These are phyloP conservation scores for Diaporthe ampelina DNA, from an alignment of 2,329 filamentous ascomycete species.

Conservation along the genomic window DNA sequence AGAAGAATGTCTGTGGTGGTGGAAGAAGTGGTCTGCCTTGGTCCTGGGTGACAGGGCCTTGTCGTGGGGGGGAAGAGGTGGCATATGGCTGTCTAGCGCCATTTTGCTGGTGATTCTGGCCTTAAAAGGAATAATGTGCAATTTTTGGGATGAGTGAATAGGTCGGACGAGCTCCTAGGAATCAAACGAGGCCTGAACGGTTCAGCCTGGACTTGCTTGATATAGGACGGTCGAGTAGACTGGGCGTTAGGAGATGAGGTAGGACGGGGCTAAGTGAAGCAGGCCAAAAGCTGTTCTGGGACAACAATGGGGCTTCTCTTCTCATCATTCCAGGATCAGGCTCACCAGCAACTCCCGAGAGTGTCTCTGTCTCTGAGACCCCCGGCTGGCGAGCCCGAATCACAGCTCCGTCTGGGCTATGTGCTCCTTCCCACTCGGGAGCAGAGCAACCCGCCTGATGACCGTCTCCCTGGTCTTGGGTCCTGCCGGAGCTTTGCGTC, in stretches of 20 bases:
- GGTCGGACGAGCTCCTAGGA: no score
- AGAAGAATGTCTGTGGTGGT: constrained; percentile 37
- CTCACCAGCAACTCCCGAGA: neutral
- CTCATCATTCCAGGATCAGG: neutral
- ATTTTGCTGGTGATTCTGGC: constrained; percentile 27
- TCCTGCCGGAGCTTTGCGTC: neutral
- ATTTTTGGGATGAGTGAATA: neutral
- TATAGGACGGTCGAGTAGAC: neutral
- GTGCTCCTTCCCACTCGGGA: constrained; percentile 30
- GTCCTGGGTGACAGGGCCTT: constrained; percentile 38
- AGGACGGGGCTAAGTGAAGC: neutral
- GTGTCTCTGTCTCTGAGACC: neutral
- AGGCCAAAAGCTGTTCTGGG: constrained; percentile 1
- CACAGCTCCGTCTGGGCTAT: neutral
- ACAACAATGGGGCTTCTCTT: neutral
- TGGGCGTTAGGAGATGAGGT: neutral
- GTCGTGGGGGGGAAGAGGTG: constrained; percentile 32
- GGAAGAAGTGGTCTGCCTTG: constrained; percentile 34
- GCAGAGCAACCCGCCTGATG: neutral
- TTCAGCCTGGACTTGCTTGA: neutral
- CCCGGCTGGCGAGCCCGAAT: neutral
- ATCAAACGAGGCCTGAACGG: no score
- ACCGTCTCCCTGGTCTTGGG: neutral
- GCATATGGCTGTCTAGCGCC: constrained; percentile 37
- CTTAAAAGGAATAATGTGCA: neutral